Conservation (phyloP, 2,329 filamentous ascomycete genomes). For the Penicillium brasilianum region DNA sequence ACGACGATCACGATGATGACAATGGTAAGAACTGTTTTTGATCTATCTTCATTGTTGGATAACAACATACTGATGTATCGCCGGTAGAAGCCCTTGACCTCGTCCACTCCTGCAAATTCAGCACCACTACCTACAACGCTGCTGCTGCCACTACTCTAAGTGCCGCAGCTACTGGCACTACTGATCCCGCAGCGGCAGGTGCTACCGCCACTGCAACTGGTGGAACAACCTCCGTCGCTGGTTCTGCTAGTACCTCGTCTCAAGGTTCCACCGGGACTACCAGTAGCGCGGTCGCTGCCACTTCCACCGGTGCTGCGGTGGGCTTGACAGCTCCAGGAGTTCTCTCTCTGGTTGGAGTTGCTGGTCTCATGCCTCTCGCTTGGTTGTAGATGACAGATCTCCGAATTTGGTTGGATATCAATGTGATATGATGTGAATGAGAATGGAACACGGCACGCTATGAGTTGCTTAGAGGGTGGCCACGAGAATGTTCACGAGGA, state of each 20-base stretch:
- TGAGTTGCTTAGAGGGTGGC: neutral
- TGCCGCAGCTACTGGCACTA: constrained; percentile 11
- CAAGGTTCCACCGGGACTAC: constrained; percentile 1
- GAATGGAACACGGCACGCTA: neutral
- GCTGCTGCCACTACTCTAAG: constrained; percentile 29
- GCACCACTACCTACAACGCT: constrained; percentile 35
- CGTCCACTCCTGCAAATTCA: constrained; percentile 35
- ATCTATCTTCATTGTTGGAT: neutral
- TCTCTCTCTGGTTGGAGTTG: constrained; percentile 25
- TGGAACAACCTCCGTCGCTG: neutral
- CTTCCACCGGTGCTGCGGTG: constrained; percentile 22
- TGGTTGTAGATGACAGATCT: constrained; percentile 27
- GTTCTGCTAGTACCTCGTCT: neutral
- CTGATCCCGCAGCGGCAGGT: constrained; percentile 4
- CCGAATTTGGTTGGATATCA: neutral
- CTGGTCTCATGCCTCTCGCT: constrained; percentile 33
- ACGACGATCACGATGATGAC: constrained; percentile 29
- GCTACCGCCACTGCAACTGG: constrained; percentile 11
- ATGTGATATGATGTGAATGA: neutral
- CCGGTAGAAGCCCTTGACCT: constrained; percentile 38
- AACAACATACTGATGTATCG: constrained; percentile 11
- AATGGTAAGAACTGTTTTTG: constrained; percentile 30
- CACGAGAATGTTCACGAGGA: too few species aligned
- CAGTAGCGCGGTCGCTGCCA: constrained; percentile 12
- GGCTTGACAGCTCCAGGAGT: constrained; percentile 18